A percentile compares a stretch with the other conserved stretches of the same genome.
Conservation (phyloP, 129 eudicot species). For the Smallanthus sonchifolius region DNA sequence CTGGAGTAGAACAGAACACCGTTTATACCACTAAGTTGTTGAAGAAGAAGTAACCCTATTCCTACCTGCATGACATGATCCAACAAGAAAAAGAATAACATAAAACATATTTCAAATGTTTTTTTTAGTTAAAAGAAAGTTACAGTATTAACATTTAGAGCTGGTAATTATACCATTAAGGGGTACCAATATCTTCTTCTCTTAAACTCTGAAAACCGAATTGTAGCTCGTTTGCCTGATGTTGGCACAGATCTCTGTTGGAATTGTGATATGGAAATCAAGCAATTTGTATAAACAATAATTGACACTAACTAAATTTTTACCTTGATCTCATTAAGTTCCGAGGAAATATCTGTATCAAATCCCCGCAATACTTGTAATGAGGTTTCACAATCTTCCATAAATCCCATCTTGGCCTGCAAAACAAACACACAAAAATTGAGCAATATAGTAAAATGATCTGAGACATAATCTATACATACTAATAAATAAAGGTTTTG, state of each 20-base stretch:
- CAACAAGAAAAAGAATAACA: not conserved
- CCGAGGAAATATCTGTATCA: constrained; percentile 63
- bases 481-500: too few relatives aligned
- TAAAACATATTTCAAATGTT: not conserved
- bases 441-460: not conserved
- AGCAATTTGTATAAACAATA: not conserved
- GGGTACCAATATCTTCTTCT: constrained; percentile 74
- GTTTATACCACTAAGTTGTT: constrained; percentile 83
- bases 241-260: constrained; percentile 68
- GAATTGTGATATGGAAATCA: constrained; percentile 8
- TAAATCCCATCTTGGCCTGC: constrained; percentile 79
- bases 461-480: not conserved
- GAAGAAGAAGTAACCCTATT: constrained; percentile 75
- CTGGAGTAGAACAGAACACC: constrained; percentile 81
- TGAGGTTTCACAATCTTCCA: constrained; percentile 77
- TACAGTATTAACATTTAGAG: not conserved
- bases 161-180: constrained; percentile 51
- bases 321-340: constrained; percentile 80
- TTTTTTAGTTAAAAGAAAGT: not conserved
- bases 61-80: constrained; percentile 52
- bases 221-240: constrained; percentile 54
- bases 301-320: not conserved
- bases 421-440: not conserved
- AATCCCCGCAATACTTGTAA: constrained; percentile 84
- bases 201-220: constrained; percentile 58